A percentile compares a stretch with the other conserved stretches of the same genome.
Conservation (phyloP, 495 filamentous ascomycete species). For the Melanomma pulvis-pyrius region DNA sequence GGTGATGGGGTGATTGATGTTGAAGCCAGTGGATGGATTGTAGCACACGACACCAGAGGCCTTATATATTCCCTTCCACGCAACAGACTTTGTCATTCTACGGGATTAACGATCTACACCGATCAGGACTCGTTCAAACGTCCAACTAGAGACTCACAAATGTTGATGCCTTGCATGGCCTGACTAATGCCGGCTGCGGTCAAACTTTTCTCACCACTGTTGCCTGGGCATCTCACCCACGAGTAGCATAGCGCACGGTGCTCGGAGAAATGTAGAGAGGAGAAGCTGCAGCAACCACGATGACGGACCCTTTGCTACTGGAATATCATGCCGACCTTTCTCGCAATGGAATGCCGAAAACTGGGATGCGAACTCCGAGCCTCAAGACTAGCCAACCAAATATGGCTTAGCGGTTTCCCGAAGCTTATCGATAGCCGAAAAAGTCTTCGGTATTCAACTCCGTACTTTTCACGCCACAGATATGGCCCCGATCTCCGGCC, state of each 20-base stretch:
- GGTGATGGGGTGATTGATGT: too few relatives aligned
- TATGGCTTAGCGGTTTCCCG: background rate
- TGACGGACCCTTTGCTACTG: background rate
- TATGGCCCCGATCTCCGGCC: background rate
- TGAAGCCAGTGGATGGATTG: too few relatives aligned
- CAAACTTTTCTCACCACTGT: too few relatives aligned
- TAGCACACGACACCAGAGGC: too few relatives aligned
- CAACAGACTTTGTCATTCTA: too few relatives aligned
- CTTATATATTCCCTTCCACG: too few relatives aligned
- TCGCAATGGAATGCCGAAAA: background rate
- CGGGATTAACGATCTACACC: too few relatives aligned
- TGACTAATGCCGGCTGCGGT: background rate
- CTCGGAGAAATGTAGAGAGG: background rate
- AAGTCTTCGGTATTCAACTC: background rate
- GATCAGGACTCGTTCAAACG: too few relatives aligned
- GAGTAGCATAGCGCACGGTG: background rate
- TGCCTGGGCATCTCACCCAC: background rate
- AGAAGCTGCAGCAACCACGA: background rate
- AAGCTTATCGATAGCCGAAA: background rate
- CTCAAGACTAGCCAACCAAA: background rate
- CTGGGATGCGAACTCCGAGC: background rate
- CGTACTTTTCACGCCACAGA: background rate
- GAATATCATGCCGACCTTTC: background rate
- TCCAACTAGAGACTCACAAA: background rate
- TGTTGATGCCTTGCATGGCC: constrained; percentile 6